A percentile compares a stretch with the other conserved stretches of the same genome.
These are phyloP conservation scores for Vinca major DNA, from an alignment of 305 asterid species.

Conservation along the genomic window DNA sequence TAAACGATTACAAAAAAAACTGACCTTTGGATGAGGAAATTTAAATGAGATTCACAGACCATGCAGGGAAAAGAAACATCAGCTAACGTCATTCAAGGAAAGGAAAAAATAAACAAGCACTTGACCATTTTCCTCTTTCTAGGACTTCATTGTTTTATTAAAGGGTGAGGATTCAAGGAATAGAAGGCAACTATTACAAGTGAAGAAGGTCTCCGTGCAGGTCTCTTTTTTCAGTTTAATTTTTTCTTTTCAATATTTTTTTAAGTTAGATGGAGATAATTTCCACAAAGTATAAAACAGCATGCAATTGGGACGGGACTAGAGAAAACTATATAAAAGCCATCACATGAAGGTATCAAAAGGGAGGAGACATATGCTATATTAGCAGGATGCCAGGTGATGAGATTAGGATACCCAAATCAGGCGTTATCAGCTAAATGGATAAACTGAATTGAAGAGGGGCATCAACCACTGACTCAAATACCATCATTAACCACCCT, in stretches of 20 bases:
- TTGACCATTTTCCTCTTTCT: too few species aligned
- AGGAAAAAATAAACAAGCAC: too few species aligned
- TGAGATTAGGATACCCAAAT: neutral
- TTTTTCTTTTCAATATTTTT: neutral
- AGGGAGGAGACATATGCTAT: neutral
- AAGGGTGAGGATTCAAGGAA: neutral
- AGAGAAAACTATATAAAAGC: neutral
- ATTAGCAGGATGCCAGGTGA: neutral
- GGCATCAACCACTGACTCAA: neutral
- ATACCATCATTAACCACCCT: neutral
- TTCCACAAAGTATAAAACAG: too few species aligned
- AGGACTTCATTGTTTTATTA: too few species aligned
- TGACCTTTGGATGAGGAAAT: neutral
- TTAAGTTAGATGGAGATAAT: too few species aligned
- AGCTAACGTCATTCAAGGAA: neutral
- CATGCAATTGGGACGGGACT: too few species aligned
- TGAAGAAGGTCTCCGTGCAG: neutral
- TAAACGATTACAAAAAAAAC: neutral
- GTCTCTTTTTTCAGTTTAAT: neutral
- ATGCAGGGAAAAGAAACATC: neutral
- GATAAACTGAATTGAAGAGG: neutral
- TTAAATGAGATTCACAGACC: neutral
- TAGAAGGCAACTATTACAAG: neutral
- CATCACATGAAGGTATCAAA: neutral
- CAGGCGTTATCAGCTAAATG: neutral